phyloP scores from a whole-genome alignment of 345 rosid genomes.

The Dovyalis caffra region DNA sequence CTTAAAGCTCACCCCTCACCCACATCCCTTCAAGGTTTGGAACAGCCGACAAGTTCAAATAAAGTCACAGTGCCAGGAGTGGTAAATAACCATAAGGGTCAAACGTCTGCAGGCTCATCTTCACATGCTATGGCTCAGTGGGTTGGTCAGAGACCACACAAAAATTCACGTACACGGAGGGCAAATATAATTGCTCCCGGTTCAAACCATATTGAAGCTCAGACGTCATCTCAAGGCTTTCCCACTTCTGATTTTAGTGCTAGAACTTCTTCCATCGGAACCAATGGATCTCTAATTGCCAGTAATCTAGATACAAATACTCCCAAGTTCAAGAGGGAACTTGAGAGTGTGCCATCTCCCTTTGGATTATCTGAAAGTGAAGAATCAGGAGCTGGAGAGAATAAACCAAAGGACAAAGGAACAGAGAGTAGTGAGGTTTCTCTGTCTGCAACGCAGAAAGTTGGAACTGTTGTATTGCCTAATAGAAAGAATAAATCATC shows the following conservation, averaged over 20 bases:
- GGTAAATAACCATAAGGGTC: constrained; percentile 44
- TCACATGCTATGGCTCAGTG: constrained; percentile 83
- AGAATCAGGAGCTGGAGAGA: constrained; percentile 83
- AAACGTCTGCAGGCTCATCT: constrained; percentile 52
- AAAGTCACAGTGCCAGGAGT: constrained; percentile 37
- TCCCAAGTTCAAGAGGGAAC: constrained; percentile 58
- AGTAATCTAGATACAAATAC: constrained; percentile 39
- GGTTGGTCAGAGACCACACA: constrained; percentile 91
- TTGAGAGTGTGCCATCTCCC: constrained; percentile 60
- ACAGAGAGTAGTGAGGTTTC: constrained; percentile 49
- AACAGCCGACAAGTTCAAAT: constrained; percentile 43
- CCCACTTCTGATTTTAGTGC: constrained; percentile 54
- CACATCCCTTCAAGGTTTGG: constrained; percentile 61
- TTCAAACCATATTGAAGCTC: constrained; percentile 53
- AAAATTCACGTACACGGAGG: constrained; percentile 84
- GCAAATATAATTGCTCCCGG: constrained; percentile 69
- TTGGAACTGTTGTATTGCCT: constrained; percentile 47
- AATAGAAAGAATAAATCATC: constrained; percentile 54
- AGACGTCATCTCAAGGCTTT: constrained; percentile 53
- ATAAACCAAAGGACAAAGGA: constrained; percentile 56
- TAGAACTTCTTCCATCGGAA: constrained; percentile 51
- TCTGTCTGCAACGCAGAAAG: constrained; percentile 46
- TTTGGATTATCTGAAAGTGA: constrained; percentile 78
- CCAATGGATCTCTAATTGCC: constrained; percentile 44
- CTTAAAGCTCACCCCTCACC: constrained; percentile 51